These are phyloP conservation scores for Fusarium tanahbumbuense DNA, from an alignment of 2,329 filamentous ascomycete genomes.

Conservation along the genomic window DNA sequence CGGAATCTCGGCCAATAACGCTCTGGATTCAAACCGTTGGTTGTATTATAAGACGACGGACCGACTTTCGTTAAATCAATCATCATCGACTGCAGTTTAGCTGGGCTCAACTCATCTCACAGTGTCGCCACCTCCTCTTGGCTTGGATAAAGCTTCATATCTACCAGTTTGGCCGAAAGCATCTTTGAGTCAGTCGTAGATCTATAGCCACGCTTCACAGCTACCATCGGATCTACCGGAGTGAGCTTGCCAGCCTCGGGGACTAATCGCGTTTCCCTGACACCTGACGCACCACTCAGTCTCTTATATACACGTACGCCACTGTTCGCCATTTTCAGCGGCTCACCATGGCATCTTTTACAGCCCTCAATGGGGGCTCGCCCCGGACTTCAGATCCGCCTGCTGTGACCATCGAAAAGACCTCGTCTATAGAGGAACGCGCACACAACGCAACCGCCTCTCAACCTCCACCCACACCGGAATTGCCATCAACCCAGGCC, in stretches of 20 bases:
- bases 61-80: conserved; percentile 8
- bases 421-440: conserved; percentile 51
- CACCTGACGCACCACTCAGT: conserved; percentile 3
- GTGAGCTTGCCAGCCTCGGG: conserved; percentile 5
- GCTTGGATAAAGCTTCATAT: neutral
- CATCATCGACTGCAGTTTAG: conserved; percentile 9
- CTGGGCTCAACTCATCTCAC: conserved; percentile 12
- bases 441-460: conserved; percentile 41
- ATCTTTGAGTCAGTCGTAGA: conserved; percentile 2
- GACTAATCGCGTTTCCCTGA: conserved; percentile 5
- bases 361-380: conserved; percentile 63
- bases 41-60: conserved; percentile 12
- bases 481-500: conserved; percentile 52
- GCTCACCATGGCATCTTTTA: conserved; percentile 62
- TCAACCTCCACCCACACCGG: conserved; percentile 45
- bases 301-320: conserved; percentile 1
- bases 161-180: neutral
- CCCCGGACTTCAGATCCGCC: conserved; percentile 57
- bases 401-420: conserved; percentile 46
- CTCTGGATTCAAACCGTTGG: conserved; percentile 9
- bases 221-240: conserved; percentile 34
- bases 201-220: conserved; percentile 18
- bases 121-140: conserved; percentile 9
- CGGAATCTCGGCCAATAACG: conserved; percentile 7
- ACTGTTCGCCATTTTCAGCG: neutral